Evolutionary conservation across 768 basidiomycete species (phyloP).

Genomic region (Mycena chlorophos): DNA sequence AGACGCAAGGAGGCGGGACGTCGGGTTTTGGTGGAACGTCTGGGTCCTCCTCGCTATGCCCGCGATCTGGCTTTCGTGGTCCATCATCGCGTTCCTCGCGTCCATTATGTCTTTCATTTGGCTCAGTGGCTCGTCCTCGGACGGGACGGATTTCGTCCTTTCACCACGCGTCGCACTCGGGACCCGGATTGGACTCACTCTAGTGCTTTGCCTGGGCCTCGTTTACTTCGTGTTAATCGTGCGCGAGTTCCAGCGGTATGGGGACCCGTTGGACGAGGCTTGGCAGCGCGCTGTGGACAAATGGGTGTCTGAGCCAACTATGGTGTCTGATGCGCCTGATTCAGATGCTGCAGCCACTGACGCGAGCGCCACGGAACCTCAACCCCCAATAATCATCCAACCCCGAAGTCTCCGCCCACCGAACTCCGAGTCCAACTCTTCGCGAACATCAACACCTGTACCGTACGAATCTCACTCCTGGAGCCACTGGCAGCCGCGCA

Average conservation of each 20-base stretch:
- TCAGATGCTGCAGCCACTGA: too few species aligned
- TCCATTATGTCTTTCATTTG: slow-evolving; percentile 64
- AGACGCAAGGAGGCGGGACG: too few species aligned
- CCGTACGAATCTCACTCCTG: too few species aligned
- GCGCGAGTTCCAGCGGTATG: slow-evolving; percentile 55
- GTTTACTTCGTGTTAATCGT: slow-evolving; percentile 54
- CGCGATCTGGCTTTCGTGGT: slow-evolving; percentile 66
- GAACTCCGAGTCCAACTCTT: too few species aligned
- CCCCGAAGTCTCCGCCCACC: too few species aligned
- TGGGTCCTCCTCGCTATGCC: slow-evolving; percentile 70
- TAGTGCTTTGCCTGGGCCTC: slow-evolving; percentile 50
- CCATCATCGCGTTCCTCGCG: slow-evolving; percentile 56
- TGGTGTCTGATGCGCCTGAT: too few species aligned
- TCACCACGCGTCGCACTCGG: slow-evolving; percentile 31
- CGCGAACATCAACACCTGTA: too few species aligned
- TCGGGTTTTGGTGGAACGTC: slow-evolving; percentile 64
- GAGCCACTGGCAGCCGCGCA: too few species aligned
- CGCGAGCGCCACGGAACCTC: too few species aligned
- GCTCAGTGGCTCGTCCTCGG: slow-evolving; percentile 46
- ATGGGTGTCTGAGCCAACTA: too few species aligned
- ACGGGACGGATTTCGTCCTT: slow-evolving; percentile 26
- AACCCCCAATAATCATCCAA: too few species aligned
- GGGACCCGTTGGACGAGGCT: slow-evolving; percentile 37
- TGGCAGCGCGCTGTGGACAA: slow-evolving; percentile 32
- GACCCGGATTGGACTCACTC: slow-evolving; percentile 47